Percentiles rank a stretch among this genome's conserved stretches.
These are phyloP conservation scores for Solanum paucissectum DNA, from an alignment of 257 asterid genomes.

Conservation along the genomic window DNA sequence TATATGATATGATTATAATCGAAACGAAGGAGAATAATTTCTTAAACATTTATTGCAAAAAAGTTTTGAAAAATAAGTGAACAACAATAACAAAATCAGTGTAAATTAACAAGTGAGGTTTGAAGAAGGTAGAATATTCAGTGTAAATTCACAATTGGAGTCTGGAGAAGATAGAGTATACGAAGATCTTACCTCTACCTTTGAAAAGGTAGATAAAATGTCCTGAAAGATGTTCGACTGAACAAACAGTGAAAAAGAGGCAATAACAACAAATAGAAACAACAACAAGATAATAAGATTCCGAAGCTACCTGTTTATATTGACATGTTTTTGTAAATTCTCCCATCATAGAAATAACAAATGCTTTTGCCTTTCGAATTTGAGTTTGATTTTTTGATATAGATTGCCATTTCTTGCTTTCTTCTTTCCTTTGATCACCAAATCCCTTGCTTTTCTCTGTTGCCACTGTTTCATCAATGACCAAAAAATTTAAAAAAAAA, in stretches of 20 bases:
- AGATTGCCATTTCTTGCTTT: slow-evolving; percentile 25
- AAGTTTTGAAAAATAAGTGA: neutral
- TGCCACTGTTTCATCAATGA: slow-evolving; percentile 15
- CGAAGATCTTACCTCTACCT: neutral
- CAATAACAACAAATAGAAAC: neutral
- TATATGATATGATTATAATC: neutral
- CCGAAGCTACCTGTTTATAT: slow-evolving; percentile 30
- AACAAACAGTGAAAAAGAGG: neutral
- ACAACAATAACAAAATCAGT: neutral
- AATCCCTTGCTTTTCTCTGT: slow-evolving; percentile 23
- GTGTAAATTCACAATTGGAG: neutral
- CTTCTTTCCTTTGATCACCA: slow-evolving; percentile 23
- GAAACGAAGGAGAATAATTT: neutral
- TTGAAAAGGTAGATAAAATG: fast-evolving
- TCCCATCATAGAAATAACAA: slow-evolving; percentile 50
- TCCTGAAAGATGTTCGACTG: neutral
- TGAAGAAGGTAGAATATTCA: no score
- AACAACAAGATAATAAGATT: neutral
- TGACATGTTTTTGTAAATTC: slow-evolving; percentile 52
- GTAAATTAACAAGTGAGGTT: neutral
- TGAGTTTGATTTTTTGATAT: slow-evolving; percentile 38
- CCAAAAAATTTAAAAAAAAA: neutral
- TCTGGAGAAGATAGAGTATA: fast-evolving
- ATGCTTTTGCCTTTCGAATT: slow-evolving; percentile 66
- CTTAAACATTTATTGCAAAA: neutral